These are phyloP conservation scores for Parathielavia hyrcaniae DNA, from an alignment of 495 filamentous ascomycete species.

Conservation along the genomic window DNA sequence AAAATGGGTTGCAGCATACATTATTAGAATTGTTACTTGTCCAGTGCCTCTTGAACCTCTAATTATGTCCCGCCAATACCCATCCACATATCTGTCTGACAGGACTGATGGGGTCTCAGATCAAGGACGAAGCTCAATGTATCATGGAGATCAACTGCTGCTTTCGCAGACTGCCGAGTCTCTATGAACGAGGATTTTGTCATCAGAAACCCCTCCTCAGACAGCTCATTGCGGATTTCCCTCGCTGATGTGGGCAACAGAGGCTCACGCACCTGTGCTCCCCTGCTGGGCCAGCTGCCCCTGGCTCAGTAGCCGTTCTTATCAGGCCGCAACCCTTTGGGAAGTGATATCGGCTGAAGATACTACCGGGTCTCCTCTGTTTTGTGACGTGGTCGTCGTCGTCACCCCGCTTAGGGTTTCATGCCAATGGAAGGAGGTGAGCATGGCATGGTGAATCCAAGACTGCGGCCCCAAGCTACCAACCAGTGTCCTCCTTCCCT, in stretches of 20 bases:
- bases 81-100: not conserved
- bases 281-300: not conserved
- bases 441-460: no score
- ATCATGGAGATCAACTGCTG: not conserved
- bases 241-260: not conserved
- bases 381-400: no score
- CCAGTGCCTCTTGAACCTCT: no score
- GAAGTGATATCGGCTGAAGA: no score
- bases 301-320: no score
- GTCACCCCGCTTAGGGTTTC: no score
- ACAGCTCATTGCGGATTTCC: not conserved
- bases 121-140: not conserved
- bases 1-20: no score
- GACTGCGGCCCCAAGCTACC: no score
- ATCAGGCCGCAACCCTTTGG: not conserved
- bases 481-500: not conserved
- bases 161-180: not conserved
- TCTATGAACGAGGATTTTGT: not conserved
- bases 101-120: not conserved
- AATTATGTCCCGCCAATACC: no score
- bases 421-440: no score
- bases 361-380: no score
- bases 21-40: no score
- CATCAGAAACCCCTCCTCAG: not conserved
- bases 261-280: not conserved